Evolutionary conservation across 1,139 yeast species (phyloP).

Genomic region (Suhomyces ambrosiae): DNA sequence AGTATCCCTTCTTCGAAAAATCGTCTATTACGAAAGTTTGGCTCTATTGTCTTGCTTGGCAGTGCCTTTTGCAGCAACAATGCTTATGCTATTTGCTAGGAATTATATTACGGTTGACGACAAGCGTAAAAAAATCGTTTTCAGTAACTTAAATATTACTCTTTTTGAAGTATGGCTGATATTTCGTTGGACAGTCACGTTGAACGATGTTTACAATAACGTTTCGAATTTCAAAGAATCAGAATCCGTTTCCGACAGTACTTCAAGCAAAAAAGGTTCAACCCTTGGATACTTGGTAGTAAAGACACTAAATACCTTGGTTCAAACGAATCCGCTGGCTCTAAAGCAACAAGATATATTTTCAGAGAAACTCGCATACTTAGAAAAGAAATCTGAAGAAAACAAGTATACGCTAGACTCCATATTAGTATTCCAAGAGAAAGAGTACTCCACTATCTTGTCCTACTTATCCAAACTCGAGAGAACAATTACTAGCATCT

Average conservation of each 20-base stretch:
- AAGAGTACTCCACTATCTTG: slow-evolving; percentile 4
- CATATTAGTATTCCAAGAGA: slow-evolving; percentile 2
- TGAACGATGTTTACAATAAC: slow-evolving; percentile 1
- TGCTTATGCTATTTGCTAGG: slow-evolving; percentile 31
- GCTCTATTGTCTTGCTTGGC: slow-evolving; percentile 28
- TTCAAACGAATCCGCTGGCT: background rate
- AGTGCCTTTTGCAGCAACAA: slow-evolving; percentile 27
- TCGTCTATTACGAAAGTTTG: slow-evolving; percentile 24
- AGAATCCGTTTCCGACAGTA: background rate
- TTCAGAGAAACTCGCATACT: slow-evolving; percentile 3
- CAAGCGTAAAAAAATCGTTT: slow-evolving; percentile 31
- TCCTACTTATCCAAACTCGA: slow-evolving; percentile 9
- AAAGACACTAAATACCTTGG: background rate
- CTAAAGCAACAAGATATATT: slow-evolving; percentile 3
- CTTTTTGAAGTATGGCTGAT: slow-evolving; percentile 34
- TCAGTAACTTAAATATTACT: slow-evolving; percentile 35
- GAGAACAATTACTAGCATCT: slow-evolving; percentile 1
- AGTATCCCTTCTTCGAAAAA: slow-evolving; percentile 17
- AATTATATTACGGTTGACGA: slow-evolving; percentile 30
- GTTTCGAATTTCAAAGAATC: background rate
- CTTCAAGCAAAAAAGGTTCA: background rate
- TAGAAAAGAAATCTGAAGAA: slow-evolving; percentile 7
- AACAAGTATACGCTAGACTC: slow-evolving; percentile 6
- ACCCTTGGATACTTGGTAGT: slow-evolving; percentile 1
- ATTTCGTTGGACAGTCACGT: slow-evolving; percentile 19